phyloP scores from a whole-genome alignment of 768 basidiomycete species.

The Psilocybe tampanensis region DNA sequence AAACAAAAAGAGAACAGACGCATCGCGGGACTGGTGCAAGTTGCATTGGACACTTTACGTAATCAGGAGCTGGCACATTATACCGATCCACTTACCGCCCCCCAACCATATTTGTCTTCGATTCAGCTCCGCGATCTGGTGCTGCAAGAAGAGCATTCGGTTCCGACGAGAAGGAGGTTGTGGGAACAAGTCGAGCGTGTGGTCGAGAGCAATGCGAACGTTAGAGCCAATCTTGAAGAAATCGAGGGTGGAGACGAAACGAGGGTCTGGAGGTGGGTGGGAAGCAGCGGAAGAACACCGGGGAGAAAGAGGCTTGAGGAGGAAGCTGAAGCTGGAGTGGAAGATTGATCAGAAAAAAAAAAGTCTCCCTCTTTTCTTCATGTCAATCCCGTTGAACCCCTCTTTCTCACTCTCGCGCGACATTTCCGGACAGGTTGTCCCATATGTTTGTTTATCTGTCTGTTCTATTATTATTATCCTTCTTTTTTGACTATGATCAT shows the following conservation, averaged over 20 bases:
- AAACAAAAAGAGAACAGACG: conserved; percentile 62
- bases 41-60: conserved; percentile 77
- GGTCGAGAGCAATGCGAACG: conserved; percentile 91
- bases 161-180: conserved; percentile 60
- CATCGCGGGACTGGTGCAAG: conserved; percentile 74
- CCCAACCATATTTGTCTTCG: conserved; percentile 80
- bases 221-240: conserved; percentile 83
- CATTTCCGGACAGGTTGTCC: neutral
- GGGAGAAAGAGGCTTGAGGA: conserved; percentile 24
- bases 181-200: conserved; percentile 85
- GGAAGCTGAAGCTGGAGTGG: conserved; percentile 4
- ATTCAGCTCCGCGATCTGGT: conserved; percentile 87
- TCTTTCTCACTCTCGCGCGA: neutral
- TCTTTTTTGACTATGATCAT: neutral
- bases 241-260: conserved; percentile 83
- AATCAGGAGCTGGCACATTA: conserved; percentile 84
- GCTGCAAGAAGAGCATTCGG: conserved; percentile 79
- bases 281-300: conserved; percentile 42
- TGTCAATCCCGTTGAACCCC: no score
- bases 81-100: conserved; percentile 74
- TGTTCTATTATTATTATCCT: conserved; percentile 7
- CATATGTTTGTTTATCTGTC: neutral
- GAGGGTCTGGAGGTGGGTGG: conserved; percentile 92
- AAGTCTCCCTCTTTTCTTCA: neutral
- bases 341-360: neutral